Percentiles rank a stretch among this genome's conserved stretches.
Evolutionary conservation across 306 rosid genomes (phyloP).

Genomic region (Malus asiatica): DNA sequence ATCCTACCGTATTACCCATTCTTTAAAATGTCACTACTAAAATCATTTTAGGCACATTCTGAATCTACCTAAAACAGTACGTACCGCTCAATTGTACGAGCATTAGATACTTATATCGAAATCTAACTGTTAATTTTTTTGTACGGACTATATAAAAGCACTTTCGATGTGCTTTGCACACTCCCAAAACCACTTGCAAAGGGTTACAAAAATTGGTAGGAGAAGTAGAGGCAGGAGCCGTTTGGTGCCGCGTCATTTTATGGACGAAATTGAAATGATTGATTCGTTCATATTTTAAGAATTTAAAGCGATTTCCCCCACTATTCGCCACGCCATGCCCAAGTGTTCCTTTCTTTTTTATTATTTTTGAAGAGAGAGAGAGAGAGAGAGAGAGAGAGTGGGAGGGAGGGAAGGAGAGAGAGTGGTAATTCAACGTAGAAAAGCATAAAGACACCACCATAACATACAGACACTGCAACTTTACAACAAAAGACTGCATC

Average conservation of each 20-base stretch:
- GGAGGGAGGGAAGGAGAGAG: background rate
- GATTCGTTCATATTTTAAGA: background rate
- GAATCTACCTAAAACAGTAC: too few relatives aligned
- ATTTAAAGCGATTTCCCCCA: background rate
- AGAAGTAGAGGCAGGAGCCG: background rate
- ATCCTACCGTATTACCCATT: too few relatives aligned
- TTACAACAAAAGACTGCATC: background rate
- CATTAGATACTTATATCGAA: too few relatives aligned
- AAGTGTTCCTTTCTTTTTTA: conserved; percentile 4
- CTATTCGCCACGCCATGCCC: conserved; percentile 20
- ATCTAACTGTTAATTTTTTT: too few relatives aligned
- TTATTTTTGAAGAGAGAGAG: too few relatives aligned
- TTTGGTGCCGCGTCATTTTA: conserved; percentile 8
- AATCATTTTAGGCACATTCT: too few relatives aligned
- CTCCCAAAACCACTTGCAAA: background rate
- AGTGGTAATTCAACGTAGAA: conserved; percentile 64
- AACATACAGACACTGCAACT: background rate
- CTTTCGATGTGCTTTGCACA: too few relatives aligned
- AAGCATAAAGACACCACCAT: conserved; percentile 26
- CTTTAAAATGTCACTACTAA: too few relatives aligned
- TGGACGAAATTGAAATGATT: background rate
- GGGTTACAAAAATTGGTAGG: background rate
- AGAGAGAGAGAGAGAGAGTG: background rate
- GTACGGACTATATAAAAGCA: too few relatives aligned
- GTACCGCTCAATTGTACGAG: too few relatives aligned